These are phyloP conservation scores for Xylaria grammica DNA, from an alignment of 495 filamentous ascomycete genomes.

Conservation along the genomic window DNA sequence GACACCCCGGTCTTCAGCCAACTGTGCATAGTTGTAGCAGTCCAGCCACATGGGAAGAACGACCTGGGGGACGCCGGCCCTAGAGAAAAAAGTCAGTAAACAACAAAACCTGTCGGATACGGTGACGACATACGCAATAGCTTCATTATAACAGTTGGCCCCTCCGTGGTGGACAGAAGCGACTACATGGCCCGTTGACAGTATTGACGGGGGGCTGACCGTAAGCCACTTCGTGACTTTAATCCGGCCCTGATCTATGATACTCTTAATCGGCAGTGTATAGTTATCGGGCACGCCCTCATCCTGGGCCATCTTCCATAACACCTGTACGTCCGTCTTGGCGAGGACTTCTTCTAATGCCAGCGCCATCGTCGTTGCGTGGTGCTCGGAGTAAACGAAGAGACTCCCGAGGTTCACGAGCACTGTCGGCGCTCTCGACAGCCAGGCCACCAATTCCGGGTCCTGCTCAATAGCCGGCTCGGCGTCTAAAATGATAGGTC, in stretches of 20 bases:
- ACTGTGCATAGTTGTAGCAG: slow-evolving; percentile 54
- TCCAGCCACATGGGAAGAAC: slow-evolving; percentile 59
- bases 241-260: slow-evolving; percentile 38
- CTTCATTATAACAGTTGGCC: slow-evolving; percentile 60
- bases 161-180: slow-evolving; percentile 60
- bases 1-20: slow-evolving; percentile 56
- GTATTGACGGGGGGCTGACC: slow-evolving; percentile 52
- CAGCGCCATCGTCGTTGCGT: slow-evolving; percentile 41
- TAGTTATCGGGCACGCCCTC: slow-evolving; percentile 25
- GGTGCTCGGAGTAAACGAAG: slow-evolving; percentile 30
- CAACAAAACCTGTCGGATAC: not conserved
- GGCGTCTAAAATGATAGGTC: slow-evolving; percentile 45
- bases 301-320: slow-evolving; percentile 52
- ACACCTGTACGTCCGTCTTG: slow-evolving; percentile 42
- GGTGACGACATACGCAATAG: slow-evolving; percentile 49
- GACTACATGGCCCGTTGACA: slow-evolving; percentile 53
- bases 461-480: slow-evolving; percentile 44
- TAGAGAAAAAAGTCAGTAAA: slow-evolving; percentile 26
- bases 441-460: slow-evolving; percentile 50
- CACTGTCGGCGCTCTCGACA: slow-evolving; percentile 48
- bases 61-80: slow-evolving; percentile 56
- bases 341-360: slow-evolving; percentile 47
- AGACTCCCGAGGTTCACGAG: slow-evolving; percentile 57
- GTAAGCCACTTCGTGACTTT: slow-evolving; percentile 53
- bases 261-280: slow-evolving; percentile 23